A percentile compares a stretch with the other conserved stretches of the same genome.
Conservation (phyloP, 345 rosid genomes). For the Limnanthes douglasii region DNA sequence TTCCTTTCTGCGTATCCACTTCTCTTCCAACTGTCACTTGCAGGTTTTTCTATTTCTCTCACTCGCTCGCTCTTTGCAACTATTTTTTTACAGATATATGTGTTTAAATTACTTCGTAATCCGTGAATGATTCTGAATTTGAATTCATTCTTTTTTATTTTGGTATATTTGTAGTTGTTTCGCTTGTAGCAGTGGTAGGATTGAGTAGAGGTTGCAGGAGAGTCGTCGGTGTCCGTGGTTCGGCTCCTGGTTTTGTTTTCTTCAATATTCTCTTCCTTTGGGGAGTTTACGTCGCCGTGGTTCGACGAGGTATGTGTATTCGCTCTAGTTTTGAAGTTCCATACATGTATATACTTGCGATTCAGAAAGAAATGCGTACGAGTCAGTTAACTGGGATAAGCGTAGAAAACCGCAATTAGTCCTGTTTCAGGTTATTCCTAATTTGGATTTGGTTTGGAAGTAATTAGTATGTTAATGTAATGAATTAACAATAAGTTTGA, state of each 20-base stretch:
- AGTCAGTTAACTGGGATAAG: too few relatives aligned
- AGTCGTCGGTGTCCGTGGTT: slow-evolving; percentile 24
- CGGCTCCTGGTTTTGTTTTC: slow-evolving; percentile 45
- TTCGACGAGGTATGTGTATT: slow-evolving; percentile 25
- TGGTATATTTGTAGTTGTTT: slow-evolving; percentile 17
- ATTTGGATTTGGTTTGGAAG: too few relatives aligned
- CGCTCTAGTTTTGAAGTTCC: too few relatives aligned
- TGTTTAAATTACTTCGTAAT: not conserved
- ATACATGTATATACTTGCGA: too few relatives aligned
- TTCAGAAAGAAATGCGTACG: too few relatives aligned
- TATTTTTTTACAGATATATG: not conserved
- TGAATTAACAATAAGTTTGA: too few relatives aligned
- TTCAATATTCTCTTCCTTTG: slow-evolving; percentile 25
- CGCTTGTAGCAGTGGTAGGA: slow-evolving; percentile 20
- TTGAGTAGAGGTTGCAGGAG: slow-evolving; percentile 29
- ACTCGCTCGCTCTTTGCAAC: not conserved
- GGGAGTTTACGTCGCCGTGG: slow-evolving; percentile 20
- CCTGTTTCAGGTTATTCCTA: too few relatives aligned
- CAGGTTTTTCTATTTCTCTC: slow-evolving; percentile 28
- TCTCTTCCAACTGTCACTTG: slow-evolving; percentile 24
- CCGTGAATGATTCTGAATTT: not conserved
- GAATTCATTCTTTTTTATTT: not conserved
- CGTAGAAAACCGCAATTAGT: too few relatives aligned
- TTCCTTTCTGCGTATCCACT: slow-evolving; percentile 24
- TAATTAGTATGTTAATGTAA: too few relatives aligned